Conservation (phyloP, 164 flowering plant genomes). For the Cinnamomum micranthum region DNA sequence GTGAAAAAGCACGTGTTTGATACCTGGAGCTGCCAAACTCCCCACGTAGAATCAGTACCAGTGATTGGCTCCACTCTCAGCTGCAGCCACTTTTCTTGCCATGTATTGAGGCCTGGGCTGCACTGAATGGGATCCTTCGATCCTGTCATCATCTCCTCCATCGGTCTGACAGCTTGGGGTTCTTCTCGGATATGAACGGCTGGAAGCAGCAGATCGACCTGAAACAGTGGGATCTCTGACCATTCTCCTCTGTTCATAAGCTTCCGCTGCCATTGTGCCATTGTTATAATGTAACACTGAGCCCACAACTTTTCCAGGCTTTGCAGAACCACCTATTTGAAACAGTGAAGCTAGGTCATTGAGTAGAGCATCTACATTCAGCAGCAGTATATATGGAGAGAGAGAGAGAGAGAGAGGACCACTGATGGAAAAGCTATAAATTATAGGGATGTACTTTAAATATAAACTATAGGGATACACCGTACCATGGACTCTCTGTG, state of each 20-base stretch:
- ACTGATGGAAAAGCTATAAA: neutral
- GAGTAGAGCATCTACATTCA: neutral
- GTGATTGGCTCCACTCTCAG: constrained; percentile 58
- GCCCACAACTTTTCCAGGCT: constrained; percentile 88
- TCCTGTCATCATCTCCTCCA: constrained; percentile 48
- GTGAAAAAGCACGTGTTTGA: neutral
- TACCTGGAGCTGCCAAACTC: neutral
- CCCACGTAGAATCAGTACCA: constrained; percentile 45
- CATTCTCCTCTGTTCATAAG: constrained; percentile 57
- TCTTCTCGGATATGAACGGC: constrained; percentile 66
- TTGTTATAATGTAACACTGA: constrained; percentile 71
- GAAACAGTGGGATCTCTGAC: constrained; percentile 49
- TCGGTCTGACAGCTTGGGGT: constrained; percentile 58
- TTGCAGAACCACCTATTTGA: constrained; percentile 54
- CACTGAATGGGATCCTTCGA: constrained; percentile 56
- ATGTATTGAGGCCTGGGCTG: constrained; percentile 72
- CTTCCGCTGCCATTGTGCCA: constrained; percentile 51
- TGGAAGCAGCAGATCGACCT: constrained; percentile 47
- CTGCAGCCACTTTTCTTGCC: constrained; percentile 80
- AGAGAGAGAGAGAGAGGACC: neutral
- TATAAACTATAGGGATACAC: neutral
- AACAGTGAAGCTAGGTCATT: no score
- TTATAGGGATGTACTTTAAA: neutral
- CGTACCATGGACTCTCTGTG: constrained; percentile 59
- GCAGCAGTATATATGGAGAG: neutral